phyloP scores from a whole-genome alignment of 306 rosid genomes.

The Pterocarpus santalinus region DNA sequence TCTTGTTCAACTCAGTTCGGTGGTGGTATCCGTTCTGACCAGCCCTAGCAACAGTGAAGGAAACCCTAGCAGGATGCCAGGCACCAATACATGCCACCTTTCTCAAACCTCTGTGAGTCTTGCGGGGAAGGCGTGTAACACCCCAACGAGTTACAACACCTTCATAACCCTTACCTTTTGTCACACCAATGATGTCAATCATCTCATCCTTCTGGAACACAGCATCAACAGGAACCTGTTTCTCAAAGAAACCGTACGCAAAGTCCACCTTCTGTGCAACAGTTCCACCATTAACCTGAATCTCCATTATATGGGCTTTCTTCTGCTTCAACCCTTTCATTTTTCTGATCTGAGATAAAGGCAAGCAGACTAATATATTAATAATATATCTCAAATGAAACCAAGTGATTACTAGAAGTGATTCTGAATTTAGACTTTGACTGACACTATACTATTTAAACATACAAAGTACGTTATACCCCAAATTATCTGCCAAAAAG shows the following conservation, averaged over 20 bases:
- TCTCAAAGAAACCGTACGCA: conserved; percentile 79
- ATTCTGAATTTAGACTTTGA: background rate
- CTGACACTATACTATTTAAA: background rate
- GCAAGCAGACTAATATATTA: background rate
- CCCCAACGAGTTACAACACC: conserved; percentile 96
- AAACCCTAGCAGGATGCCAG: conserved; percentile 95
- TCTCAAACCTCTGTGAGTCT: conserved; percentile 90
- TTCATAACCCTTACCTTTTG: conserved; percentile 92
- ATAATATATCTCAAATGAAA: background rate
- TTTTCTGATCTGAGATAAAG: conserved; percentile 67
- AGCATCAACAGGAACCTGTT: conserved; percentile 84
- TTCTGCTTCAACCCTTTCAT: conserved; percentile 92
- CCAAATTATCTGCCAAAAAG: background rate
- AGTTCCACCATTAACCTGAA: conserved; percentile 84
- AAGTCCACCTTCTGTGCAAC: conserved; percentile 81
- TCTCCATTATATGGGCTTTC: conserved; percentile 93
- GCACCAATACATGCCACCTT: conserved; percentile 98
- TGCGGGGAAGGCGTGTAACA: conserved; percentile 90
- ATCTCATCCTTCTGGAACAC: conserved; percentile 95
- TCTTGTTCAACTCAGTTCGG: conserved; percentile 87
- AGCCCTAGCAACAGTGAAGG: conserved; percentile 92
- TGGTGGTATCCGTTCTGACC: conserved; percentile 94
- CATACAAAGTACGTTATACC: too few species aligned
- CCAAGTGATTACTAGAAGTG: background rate
- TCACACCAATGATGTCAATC: conserved; percentile 88